These are phyloP conservation scores for Aspergillus sp. DNA, from an alignment of 2,329 filamentous ascomycete genomes.

Conservation along the genomic window DNA sequence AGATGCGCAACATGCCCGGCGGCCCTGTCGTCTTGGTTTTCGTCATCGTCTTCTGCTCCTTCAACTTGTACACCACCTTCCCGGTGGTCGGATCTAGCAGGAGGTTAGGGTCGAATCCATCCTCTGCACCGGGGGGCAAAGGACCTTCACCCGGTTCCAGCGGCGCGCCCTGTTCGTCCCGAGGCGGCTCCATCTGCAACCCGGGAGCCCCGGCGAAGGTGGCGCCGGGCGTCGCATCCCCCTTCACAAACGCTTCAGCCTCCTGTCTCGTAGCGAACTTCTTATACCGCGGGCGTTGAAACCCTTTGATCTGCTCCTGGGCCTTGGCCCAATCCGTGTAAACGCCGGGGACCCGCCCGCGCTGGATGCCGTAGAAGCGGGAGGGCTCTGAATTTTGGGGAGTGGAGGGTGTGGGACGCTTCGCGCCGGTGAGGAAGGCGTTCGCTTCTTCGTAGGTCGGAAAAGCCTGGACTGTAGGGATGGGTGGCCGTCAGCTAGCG, in stretches of 20 bases:
- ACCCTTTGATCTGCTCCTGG: slow-evolving; percentile 70
- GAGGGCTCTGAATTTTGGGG: slow-evolving; percentile 37
- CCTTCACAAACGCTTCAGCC: slow-evolving; percentile 71
- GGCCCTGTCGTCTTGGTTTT: slow-evolving; percentile 45
- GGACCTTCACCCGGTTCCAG: slow-evolving; percentile 56
- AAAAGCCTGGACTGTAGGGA: slow-evolving; percentile 73
- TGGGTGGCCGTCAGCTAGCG: neutral
- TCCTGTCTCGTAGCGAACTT: slow-evolving; percentile 68
- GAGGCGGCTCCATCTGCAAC: slow-evolving; percentile 41
- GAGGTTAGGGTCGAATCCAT: slow-evolving; percentile 61
- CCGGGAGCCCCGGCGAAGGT: slow-evolving; percentile 31
- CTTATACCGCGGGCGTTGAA: slow-evolving; percentile 67
- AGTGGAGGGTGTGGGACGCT: slow-evolving; percentile 38
- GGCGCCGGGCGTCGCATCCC: slow-evolving; percentile 31
- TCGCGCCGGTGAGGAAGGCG: slow-evolving; percentile 68
- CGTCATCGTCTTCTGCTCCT: slow-evolving; percentile 47
- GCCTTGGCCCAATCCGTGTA: slow-evolving; percentile 69
- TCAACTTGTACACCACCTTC: slow-evolving; percentile 55
- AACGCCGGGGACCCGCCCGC: slow-evolving; percentile 58
- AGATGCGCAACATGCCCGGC: slow-evolving; percentile 57
- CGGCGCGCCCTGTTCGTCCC: slow-evolving; percentile 43
- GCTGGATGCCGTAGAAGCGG: slow-evolving; percentile 62
- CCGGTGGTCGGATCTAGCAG: slow-evolving; percentile 55
- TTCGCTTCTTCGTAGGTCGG: slow-evolving; percentile 71
- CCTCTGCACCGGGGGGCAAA: slow-evolving; percentile 55